Evolutionary conservation across 768 basidiomycete genomes (phyloP).

Genomic region (Cystobasidium ongulense): DNA sequence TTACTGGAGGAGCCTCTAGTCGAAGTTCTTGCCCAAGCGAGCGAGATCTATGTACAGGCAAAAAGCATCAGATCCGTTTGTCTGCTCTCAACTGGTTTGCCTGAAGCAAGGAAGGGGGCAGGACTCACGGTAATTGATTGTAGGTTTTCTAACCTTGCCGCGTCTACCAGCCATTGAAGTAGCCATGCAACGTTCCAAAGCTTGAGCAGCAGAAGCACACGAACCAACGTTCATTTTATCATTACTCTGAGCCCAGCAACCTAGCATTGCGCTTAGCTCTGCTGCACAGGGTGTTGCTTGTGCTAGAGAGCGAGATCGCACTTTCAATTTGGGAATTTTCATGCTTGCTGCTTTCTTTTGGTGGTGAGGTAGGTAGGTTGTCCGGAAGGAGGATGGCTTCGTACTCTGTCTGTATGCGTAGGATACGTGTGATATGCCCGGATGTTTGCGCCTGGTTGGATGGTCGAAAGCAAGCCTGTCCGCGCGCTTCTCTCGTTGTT

Average conservation of each 20-base stretch:
- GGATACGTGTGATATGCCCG: too few relatives aligned
- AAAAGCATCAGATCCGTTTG: background rate
- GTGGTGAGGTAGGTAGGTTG: background rate
- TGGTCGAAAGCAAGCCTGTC: background rate
- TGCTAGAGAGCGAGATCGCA: constrained; percentile 18
- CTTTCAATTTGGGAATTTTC: constrained; percentile 24
- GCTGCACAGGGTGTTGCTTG: constrained; percentile 21
- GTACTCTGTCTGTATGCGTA: too few relatives aligned
- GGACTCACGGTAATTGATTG: constrained; percentile 30
- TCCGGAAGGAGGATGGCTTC: background rate
- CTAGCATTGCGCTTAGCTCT: constrained; percentile 20
- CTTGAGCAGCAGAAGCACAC: constrained; percentile 8
- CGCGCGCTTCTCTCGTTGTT: background rate
- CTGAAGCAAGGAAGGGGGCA: background rate
- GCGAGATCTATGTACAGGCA: constrained; percentile 1
- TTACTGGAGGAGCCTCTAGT: background rate
- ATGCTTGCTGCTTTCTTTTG: background rate
- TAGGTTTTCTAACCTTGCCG: constrained; percentile 27
- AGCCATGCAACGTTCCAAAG: constrained; percentile 16
- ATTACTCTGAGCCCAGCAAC: constrained; percentile 16
- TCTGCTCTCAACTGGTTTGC: background rate
- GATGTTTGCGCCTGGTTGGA: background rate
- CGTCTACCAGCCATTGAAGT: background rate
- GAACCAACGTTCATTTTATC: background rate
- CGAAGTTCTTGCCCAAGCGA: constrained; percentile 23